Evolutionary conservation across 2,329 filamentous ascomycete genomes (phyloP), one percentile per base, ranked within the genome.

Genomic region (Zymoseptoria brevis): DNA sequence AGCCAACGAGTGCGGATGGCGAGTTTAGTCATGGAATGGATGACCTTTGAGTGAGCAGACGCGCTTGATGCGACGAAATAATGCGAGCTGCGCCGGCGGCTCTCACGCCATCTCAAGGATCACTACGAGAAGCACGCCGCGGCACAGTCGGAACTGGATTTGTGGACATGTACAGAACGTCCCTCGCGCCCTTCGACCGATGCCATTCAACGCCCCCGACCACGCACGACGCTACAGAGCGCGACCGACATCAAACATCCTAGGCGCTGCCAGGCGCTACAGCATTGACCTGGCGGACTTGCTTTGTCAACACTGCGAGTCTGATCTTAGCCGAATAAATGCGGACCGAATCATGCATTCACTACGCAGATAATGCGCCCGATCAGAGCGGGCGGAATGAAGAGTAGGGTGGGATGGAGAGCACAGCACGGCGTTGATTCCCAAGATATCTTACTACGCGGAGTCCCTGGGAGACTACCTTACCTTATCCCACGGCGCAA

Each of bases 1-100:
- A 80, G 60, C 72, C 73, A 29, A 75, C 66, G 4, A 73, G 66
- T 69, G 75, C 67, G 69, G 76, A 75, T 57, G 77, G 78, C 9
- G 75, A 81, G 57, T 81, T 81, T 73, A 77, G 76, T 60, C 70
- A 75, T 57, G 74, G 73, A 51, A 74, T 74, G 67, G 75, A 76
- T 53, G 69, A 73, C 62, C 68, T 73, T 57, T 71, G 57, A 65
- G 54, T 71, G 57, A 65, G 54, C 41, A 19, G 19, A 24, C 22
- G n/a, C 51, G 2, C 8, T 22, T 24, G 4, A 53, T 29, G 26
- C 29, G 51, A 26, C 4, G 16, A 9, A n/a, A 13, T 7, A 16
- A 45, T 29, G 16, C 16, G 16, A 4, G 6, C 35, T n/a, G 35
- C 35, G 35, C 16, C 35, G 35, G 35, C 35, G 35, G 16, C 16